phyloP scores from a whole-genome alignment of 805 yeast genomes.

The Lipomyces spencermartinsiae region DNA sequence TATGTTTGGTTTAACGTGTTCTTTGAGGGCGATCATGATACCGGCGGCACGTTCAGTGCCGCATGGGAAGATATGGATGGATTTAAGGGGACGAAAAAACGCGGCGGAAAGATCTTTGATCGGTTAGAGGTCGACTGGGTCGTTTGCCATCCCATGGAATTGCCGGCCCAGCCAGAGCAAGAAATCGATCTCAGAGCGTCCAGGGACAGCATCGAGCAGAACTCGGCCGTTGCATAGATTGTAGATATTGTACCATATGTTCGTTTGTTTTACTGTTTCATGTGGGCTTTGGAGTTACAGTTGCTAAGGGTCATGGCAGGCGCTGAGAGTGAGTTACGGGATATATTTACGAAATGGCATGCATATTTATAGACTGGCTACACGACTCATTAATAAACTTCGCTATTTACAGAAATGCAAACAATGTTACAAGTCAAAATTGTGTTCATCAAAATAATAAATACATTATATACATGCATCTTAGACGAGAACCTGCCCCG shows the following conservation, averaged over 20 bases:
- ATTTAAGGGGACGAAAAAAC: slow-evolving; percentile 61
- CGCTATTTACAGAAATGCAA: slow-evolving; percentile 3
- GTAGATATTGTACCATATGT: slow-evolving; percentile 1
- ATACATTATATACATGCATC: background rate
- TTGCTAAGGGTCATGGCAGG: background rate
- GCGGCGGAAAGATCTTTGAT: slow-evolving; percentile 63
- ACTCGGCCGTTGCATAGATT: background rate
- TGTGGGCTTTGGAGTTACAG: background rate
- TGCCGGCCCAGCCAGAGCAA: background rate
- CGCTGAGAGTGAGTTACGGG: background rate
- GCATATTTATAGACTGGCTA: background rate
- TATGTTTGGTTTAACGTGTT: slow-evolving; percentile 54
- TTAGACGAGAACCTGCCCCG: slow-evolving; percentile 46
- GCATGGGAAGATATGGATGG: slow-evolving; percentile 71
- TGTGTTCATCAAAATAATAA: background rate
- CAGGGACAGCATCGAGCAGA: background rate
- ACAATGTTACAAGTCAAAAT: background rate
- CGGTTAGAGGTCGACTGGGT: slow-evolving; percentile 53
- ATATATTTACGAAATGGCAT: background rate
- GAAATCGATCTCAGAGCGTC: slow-evolving; percentile 4
- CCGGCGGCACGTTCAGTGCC: slow-evolving; percentile 39
- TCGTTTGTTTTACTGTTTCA: background rate
- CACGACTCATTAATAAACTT: background rate
- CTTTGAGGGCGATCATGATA: slow-evolving; percentile 49
- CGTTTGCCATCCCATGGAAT: slow-evolving; percentile 1